Evolutionary conservation across 176 grass and related monocot genomes (phyloP).

Genomic region (Aegilops longissima): DNA sequence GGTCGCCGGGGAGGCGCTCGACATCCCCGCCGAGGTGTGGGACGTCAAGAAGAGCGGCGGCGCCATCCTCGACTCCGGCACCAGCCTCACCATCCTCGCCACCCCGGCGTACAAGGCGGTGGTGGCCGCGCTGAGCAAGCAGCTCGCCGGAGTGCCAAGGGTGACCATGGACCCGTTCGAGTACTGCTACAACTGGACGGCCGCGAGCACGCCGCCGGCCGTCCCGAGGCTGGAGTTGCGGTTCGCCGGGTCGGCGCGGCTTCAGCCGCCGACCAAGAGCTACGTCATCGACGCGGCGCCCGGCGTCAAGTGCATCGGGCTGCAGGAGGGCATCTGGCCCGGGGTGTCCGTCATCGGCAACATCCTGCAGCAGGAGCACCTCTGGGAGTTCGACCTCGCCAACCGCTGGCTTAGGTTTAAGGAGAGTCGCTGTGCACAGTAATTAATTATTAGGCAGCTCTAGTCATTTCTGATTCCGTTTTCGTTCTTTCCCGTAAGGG

Average conservation of each 20-base stretch:
- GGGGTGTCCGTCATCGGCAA: conserved; percentile 75
- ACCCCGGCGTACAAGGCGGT: conserved; percentile 74
- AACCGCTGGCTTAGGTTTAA: conserved; percentile 63
- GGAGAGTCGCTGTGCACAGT: conserved; percentile 35
- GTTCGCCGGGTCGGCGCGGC: conserved; percentile 47
- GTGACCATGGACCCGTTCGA: conserved; percentile 67
- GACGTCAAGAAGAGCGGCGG: conserved; percentile 56
- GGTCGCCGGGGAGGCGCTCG: conserved; percentile 44
- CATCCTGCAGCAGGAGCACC: conserved; percentile 91
- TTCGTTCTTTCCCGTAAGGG: not conserved
- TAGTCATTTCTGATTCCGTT: not conserved
- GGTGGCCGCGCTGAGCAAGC: conserved; percentile 45
- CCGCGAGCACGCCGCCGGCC: not conserved
- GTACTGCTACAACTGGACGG: conserved; percentile 95
- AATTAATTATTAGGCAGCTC: not conserved
- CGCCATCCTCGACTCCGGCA: conserved; percentile 86
- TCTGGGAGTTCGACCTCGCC: conserved; percentile 86
- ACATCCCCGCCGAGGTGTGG: conserved; percentile 63
- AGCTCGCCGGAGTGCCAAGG: conserved; percentile 43
- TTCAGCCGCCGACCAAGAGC: conserved; percentile 77
- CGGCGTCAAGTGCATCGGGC: conserved; percentile 73
- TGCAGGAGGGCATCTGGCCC: conserved; percentile 59
- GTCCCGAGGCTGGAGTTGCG: conserved; percentile 60
- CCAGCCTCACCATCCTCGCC: conserved; percentile 64
- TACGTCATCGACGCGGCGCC: conserved; percentile 82